Percentiles rank a stretch among this genome's conserved stretches.
Evolutionary conservation across 768 basidiomycete species (phyloP).

Genomic region (Leccinum subgranulosum): DNA sequence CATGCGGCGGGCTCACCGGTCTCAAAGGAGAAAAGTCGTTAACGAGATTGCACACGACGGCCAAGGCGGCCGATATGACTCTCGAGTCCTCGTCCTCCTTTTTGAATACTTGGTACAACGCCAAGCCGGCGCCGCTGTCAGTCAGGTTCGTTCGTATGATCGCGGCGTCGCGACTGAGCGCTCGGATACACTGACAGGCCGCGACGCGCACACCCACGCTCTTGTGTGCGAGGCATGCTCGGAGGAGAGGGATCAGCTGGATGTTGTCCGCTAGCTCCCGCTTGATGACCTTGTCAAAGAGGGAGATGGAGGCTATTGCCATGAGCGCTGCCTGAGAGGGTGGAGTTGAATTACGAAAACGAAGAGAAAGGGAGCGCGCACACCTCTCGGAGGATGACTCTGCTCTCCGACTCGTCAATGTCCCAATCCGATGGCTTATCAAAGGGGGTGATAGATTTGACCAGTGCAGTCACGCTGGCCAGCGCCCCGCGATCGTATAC

Average conservation of each 20-base stretch:
- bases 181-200: slow-evolving; percentile 81
- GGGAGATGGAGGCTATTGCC: slow-evolving; percentile 65
- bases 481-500: slow-evolving; percentile 73
- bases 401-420: slow-evolving; percentile 65
- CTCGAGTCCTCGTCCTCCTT: slow-evolving; percentile 62
- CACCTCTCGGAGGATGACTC: slow-evolving; percentile 62
- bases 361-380: slow-evolving; percentile 4
- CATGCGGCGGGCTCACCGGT: slow-evolving; percentile 40
- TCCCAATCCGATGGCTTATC: slow-evolving; percentile 51
- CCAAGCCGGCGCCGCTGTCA: slow-evolving; percentile 75
- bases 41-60: slow-evolving; percentile 81
- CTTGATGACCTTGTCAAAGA: slow-evolving; percentile 73
- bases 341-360: background rate
- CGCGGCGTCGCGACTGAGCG: slow-evolving; percentile 73
- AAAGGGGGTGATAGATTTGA: slow-evolving; percentile 52
- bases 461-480: slow-evolving; percentile 47
- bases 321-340: slow-evolving; percentile 63
- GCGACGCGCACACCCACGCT: slow-evolving; percentile 80
- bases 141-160: slow-evolving; percentile 82
- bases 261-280: slow-evolving; percentile 60
- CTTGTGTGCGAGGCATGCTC: slow-evolving; percentile 53
- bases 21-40: slow-evolving; percentile 83
- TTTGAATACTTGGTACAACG: slow-evolving; percentile 59
- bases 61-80: slow-evolving; percentile 67
- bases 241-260: slow-evolving; percentile 52